A percentile compares a stretch with the other conserved stretches of the same genome.
Conservation (phyloP, 129 eudicot genomes). For the Mikania micrantha region DNA sequence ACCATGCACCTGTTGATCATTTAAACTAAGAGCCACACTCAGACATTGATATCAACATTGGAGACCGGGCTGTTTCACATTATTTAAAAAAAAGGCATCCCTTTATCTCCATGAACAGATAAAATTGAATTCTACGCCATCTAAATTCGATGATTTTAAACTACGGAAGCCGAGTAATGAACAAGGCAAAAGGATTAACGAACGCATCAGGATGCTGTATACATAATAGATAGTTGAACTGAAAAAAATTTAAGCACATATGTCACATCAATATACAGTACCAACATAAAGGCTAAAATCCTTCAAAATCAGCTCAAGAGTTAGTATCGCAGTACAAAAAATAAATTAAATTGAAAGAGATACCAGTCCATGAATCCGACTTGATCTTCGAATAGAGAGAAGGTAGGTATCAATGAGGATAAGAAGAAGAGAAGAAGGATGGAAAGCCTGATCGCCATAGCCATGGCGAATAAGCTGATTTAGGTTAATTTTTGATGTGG, state of each 20-base stretch:
- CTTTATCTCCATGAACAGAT: neutral
- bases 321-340: neutral
- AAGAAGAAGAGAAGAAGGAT: slow-evolving; percentile 33
- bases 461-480: slow-evolving; percentile 40
- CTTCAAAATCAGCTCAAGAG: neutral
- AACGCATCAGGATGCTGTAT: neutral
- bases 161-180: neutral
- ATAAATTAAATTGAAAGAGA: neutral
- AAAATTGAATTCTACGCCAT: neutral
- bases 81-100: neutral
- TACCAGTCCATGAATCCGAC: slow-evolving; percentile 96
- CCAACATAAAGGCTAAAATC: neutral
- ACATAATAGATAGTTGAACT: neutral
- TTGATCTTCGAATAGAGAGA: slow-evolving; percentile 83
- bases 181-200: neutral
- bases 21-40: neutral
- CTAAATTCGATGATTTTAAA: neutral
- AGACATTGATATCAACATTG: neutral
- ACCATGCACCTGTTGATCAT: neutral
- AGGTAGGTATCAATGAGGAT: slow-evolving; percentile 25
- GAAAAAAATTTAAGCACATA: neutral
- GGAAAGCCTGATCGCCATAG: slow-evolving; percentile 76
- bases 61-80: neutral
- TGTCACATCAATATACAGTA: neutral
- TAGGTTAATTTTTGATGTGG: neutral